phyloP scores from a whole-genome alignment of 257 asterid genomes.

The Solanum chaucha region DNA sequence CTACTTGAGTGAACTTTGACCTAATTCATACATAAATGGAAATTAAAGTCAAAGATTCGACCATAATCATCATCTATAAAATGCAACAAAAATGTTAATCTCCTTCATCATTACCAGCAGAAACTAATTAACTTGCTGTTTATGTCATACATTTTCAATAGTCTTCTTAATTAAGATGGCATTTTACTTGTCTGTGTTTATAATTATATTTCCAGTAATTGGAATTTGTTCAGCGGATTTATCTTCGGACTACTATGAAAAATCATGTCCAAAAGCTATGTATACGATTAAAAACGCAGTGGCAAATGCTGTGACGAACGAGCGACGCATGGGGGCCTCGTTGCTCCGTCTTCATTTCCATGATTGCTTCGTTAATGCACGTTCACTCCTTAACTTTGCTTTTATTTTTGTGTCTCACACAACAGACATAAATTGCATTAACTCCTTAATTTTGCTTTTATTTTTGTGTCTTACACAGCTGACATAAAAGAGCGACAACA shows the following conservation, averaged over 20 bases:
- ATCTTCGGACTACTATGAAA: constrained; percentile 23
- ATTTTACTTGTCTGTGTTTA: background rate
- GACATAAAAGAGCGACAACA: background rate
- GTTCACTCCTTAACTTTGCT: background rate
- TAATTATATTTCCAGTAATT: background rate
- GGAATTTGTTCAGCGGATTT: constrained; percentile 11
- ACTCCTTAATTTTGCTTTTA: background rate
- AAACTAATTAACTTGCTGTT: background rate
- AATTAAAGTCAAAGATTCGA: background rate
- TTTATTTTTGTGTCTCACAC: background rate
- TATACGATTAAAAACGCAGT: constrained; percentile 27
- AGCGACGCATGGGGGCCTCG: constrained; percentile 59
- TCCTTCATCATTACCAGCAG: background rate
- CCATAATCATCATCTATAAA: background rate
- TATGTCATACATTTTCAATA: background rate
- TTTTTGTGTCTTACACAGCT: background rate
- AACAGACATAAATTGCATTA: background rate
- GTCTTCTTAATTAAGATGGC: constrained; percentile 1
- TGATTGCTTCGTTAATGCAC: constrained; percentile 61
- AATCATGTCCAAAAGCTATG: constrained; percentile 43
- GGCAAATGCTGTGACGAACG: constrained; percentile 24
- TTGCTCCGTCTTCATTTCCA: constrained; percentile 69
- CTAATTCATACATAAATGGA: background rate
- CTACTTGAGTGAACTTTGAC: background rate
- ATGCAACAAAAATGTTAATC: background rate